Evolutionary conservation across 805 yeast species (phyloP).

Genomic region (Kazachstania africana): DNA sequence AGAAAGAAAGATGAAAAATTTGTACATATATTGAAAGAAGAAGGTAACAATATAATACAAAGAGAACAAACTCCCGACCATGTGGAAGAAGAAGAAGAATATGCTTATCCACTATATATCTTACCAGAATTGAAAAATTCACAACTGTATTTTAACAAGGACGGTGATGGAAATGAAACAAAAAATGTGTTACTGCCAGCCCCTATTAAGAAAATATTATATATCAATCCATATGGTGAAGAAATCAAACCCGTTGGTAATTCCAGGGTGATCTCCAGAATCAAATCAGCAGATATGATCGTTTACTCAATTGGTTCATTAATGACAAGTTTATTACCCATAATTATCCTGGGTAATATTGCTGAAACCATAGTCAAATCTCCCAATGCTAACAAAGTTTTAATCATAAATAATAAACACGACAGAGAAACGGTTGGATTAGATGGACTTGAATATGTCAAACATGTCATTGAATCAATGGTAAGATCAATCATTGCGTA

Average conservation of each 20-base stretch:
- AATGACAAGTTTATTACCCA: constrained; percentile 79
- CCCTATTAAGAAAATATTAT: constrained; percentile 61
- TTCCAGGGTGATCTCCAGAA: constrained; percentile 40
- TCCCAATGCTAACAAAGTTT: constrained; percentile 33
- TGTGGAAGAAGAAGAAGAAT: constrained; percentile 47
- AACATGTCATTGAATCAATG: constrained; percentile 34
- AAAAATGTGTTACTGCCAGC: constrained; percentile 48
- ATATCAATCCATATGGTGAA: constrained; percentile 79
- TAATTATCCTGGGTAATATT: constrained; percentile 59
- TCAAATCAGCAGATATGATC: constrained; percentile 41
- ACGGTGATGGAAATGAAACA: constrained; percentile 28
- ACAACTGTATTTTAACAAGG: constrained; percentile 60
- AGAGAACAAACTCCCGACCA: constrained; percentile 29
- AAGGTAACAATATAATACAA: constrained; percentile 1
- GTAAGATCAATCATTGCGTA: constrained; percentile 11
- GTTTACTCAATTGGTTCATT: constrained; percentile 79
- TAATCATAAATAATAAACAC: constrained; percentile 58
- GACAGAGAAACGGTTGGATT: constrained; percentile 76
- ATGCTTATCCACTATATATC: constrained; percentile 32
- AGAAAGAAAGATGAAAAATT: background rate
- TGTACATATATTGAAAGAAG: background rate
- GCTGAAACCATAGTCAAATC: constrained; percentile 42
- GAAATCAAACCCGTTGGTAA: constrained; percentile 72
- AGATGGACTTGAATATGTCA: constrained; percentile 47
- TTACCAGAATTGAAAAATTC: constrained; percentile 70